These are phyloP conservation scores for Calonectria pauciramosa DNA, from an alignment of 2,329 filamentous ascomycete genomes.

Conservation along the genomic window DNA sequence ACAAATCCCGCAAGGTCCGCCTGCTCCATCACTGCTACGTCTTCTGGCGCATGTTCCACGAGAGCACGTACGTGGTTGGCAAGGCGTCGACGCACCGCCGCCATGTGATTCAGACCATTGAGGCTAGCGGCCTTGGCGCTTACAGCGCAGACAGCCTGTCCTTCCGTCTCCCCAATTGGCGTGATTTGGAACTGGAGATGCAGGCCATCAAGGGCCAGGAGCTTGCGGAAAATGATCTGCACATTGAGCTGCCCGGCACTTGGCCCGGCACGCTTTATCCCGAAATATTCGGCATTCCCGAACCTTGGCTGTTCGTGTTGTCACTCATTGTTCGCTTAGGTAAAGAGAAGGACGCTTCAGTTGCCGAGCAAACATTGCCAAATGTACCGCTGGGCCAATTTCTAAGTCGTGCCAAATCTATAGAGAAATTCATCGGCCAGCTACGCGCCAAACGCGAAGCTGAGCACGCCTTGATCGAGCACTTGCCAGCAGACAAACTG, in stretches of 20 bases:
- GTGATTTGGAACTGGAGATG: background rate
- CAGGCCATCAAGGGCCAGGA: background rate
- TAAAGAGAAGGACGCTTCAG: background rate
- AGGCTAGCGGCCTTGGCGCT: background rate
- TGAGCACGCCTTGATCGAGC: background rate
- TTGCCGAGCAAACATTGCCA: too few relatives aligned
- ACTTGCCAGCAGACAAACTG: background rate
- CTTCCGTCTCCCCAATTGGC: background rate
- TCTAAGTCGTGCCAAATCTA: background rate
- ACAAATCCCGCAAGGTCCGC: background rate
- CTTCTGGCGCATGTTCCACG: background rate
- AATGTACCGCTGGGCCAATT: background rate
- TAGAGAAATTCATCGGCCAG: background rate
- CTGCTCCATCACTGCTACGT: background rate
- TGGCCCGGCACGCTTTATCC: background rate
- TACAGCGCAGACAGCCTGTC: background rate
- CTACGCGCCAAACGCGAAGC: background rate
- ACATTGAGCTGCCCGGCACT: background rate
- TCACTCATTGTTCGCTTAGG: background rate
- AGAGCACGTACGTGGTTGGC: background rate
- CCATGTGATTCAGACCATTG: background rate
- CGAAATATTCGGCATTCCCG: background rate
- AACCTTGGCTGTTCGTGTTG: background rate
- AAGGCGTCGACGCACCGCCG: background rate
- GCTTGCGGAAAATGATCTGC: background rate